Base-by-base conservation (phyloP, 2,329 filamentous ascomycete genomes). In the Graphilbum ipis-grandicollis region DNA sequence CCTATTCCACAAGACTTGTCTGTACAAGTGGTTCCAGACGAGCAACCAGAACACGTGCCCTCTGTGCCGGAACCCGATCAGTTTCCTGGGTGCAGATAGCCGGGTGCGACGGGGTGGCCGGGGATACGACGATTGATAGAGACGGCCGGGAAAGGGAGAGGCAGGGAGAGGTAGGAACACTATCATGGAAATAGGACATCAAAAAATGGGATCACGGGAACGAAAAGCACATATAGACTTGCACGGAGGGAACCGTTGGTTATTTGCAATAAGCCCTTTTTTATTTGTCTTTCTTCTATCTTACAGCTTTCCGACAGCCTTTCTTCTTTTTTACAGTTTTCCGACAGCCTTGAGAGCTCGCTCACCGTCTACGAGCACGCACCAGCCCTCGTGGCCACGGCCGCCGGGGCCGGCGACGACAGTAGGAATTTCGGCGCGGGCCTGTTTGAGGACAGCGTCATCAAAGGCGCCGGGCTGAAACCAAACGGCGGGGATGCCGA, bases 1-100 rank as follows among this genome's bases (percentile, higher is more conserved):
- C 57, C 62, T 81, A 37, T 98, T 96, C 63, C 90, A 98, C 57
- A 71, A 78, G 1, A 71, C 72, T 3, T 98, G 90, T 59, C 58
- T 98, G 57, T 93, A 84, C 62, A 86, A 88, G 58, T 98, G 90
- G 90, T 96, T 98, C 64, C 81, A 83, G 65, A 88, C 70, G 48
- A 93, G 85, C 53, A 92, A 83, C 56, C 78, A 83, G 50, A 90
- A 81, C 50, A 88, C 79, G 34, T 98, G 90, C 56, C 90, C 90
- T 34, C 62, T 98, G 44, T 98, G 90, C 58, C 69, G 90, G 48
- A 93, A 92, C 53, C 77, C 80, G 18, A 94, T 94, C 13, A 14
- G 28, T 13, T 30, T 30, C 10, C 21, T 23, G 5, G 21, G 21
- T 10, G 5, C 21, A 10, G 21, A 23, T 10, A 23, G 21, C 21